Conservation (phyloP, 73 alveolate genomes). For the Symbiodinium pilosum region DNA sequence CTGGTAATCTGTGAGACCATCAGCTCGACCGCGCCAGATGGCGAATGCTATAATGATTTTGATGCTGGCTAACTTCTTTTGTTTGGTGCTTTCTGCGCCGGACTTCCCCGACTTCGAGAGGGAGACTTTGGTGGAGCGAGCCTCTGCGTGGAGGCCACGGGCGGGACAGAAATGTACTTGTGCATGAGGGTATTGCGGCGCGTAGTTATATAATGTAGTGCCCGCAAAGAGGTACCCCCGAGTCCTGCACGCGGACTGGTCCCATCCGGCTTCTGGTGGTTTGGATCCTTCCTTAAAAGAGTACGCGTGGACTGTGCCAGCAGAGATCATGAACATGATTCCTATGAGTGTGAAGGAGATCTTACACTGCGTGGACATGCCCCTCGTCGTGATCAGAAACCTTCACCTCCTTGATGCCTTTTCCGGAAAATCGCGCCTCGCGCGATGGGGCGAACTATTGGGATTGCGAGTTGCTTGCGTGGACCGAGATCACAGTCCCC, state of each 20-base stretch:
- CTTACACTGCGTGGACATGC: neutral
- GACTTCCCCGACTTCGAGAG: neutral
- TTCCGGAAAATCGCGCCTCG: slow-evolving; percentile 2
- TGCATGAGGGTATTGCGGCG: neutral
- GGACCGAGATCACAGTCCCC: neutral
- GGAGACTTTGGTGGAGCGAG: neutral
- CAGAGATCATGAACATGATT: neutral
- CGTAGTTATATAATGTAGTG: neutral
- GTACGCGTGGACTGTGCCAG: neutral
- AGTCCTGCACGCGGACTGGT: slow-evolving; percentile 4
- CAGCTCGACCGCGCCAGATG: too few species aligned
- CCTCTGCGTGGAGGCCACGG: neutral
- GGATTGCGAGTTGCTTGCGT: neutral
- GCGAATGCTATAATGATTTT: too few species aligned
- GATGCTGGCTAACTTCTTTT: too few species aligned
- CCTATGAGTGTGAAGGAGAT: neutral
- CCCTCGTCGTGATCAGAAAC: neutral
- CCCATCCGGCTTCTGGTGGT: neutral
- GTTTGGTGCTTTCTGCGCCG: too few species aligned
- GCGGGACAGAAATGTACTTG: too few species aligned
- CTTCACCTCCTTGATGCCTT: neutral
- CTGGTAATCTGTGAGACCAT: too few species aligned
- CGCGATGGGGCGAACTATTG: slow-evolving; percentile 15
- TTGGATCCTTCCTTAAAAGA: neutral
- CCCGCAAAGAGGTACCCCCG: neutral